phyloP scores from a whole-genome alignment of 768 basidiomycete species.

The Myochromella boudieri region DNA sequence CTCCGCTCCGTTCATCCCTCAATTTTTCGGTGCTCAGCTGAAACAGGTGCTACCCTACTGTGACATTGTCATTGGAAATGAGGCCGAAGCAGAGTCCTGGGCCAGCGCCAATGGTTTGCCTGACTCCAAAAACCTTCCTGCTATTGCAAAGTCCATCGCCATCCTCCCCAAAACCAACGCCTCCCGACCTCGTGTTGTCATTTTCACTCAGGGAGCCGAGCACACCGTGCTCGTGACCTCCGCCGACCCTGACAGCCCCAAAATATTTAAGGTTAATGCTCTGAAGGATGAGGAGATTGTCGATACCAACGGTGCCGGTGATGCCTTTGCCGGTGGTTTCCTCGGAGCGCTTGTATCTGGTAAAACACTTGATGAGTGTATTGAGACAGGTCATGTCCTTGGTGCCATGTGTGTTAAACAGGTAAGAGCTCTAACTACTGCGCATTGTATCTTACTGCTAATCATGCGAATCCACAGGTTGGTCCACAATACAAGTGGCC shows the following conservation, averaged over 20 bases:
- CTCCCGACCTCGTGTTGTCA: slow-evolving; percentile 73
- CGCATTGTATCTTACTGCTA: neutral
- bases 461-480: slow-evolving; percentile 28
- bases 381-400: slow-evolving; percentile 85
- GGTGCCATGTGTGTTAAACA: slow-evolving; percentile 84
- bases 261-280: slow-evolving; percentile 56
- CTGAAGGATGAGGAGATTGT: slow-evolving; percentile 70
- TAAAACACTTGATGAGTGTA: slow-evolving; percentile 71
- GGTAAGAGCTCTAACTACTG: slow-evolving; percentile 35
- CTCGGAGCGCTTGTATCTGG: slow-evolving; percentile 81
- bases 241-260: slow-evolving; percentile 50
- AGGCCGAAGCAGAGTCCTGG: slow-evolving; percentile 89
- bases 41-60: slow-evolving; percentile 78
- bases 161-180: slow-evolving; percentile 71
- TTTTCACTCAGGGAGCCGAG: slow-evolving; percentile 89
- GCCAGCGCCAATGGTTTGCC: slow-evolving; percentile 71
- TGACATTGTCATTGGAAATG: slow-evolving; percentile 95
- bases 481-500: slow-evolving; percentile 56
- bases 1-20: slow-evolving; percentile 95
- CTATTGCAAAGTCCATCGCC: slow-evolving; percentile 79
- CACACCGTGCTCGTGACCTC: slow-evolving; percentile 76
- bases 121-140: slow-evolving; percentile 60
- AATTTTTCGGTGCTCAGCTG: slow-evolving; percentile 87
- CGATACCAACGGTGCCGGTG: slow-evolving; percentile 98
- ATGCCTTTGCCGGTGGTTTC: slow-evolving; percentile 97